phyloP scores from a whole-genome alignment of 495 filamentous ascomycete species.

The Aspergillus homomorphus region DNA sequence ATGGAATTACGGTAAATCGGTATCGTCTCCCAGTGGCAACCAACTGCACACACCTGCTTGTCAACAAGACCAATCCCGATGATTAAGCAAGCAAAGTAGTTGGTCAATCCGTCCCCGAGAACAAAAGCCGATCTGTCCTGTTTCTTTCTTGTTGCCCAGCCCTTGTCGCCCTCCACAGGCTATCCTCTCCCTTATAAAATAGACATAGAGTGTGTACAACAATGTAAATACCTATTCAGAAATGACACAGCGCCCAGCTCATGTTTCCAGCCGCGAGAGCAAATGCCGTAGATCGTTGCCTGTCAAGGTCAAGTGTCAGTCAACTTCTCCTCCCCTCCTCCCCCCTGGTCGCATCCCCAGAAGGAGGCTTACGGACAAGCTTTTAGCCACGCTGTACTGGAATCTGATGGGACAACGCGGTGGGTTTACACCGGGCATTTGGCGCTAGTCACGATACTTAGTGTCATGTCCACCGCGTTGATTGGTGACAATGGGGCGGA shows the following conservation, averaged over 20 bases:
- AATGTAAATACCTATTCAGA: no score
- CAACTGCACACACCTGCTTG: background rate
- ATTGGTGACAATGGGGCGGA: background rate
- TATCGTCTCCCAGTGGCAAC: background rate
- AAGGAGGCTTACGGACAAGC: slow-evolving; percentile 27
- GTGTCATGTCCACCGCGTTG: background rate
- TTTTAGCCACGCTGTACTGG: slow-evolving; percentile 25
- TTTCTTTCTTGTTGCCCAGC: background rate
- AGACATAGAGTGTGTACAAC: no score
- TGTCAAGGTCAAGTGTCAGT: slow-evolving; percentile 8
- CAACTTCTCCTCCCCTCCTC: no score
- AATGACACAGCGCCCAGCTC: background rate
- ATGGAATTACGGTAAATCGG: background rate
- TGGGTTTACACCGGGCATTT: slow-evolving; percentile 7
- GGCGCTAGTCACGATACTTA: slow-evolving; percentile 16
- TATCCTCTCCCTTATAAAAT: no score
- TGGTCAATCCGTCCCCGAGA: background rate
- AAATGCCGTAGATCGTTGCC: slow-evolving; percentile 20
- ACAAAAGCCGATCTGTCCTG: no score
- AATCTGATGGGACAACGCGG: slow-evolving; percentile 10
- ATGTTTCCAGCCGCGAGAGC: background rate
- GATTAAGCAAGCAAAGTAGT: background rate
- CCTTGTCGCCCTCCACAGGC: background rate
- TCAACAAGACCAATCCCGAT: background rate
- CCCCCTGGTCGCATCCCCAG: slow-evolving; percentile 16